Evolutionary conservation across 352 stramenopile genomes (phyloP).

Genomic region (Globisporangium uncinulatum): DNA sequence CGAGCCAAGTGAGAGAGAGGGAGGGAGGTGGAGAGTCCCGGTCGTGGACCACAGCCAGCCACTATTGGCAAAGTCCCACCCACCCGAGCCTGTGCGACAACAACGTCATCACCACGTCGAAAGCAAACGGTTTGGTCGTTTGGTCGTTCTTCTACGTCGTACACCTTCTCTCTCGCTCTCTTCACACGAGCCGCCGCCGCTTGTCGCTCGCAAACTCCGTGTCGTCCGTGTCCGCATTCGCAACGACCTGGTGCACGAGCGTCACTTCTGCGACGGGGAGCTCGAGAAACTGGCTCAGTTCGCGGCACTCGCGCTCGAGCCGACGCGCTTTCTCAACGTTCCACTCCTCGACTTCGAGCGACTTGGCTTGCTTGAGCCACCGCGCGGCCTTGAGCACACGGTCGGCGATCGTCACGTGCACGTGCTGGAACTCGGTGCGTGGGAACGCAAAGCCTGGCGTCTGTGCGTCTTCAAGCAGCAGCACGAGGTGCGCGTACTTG

Average conservation of each 20-base stretch:
- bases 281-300: conserved; percentile 61
- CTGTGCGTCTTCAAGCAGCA: conserved; percentile 51
- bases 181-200: conserved; percentile 10
- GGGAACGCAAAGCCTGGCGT: conserved; percentile 50
- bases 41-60: no score
- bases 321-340: conserved; percentile 47
- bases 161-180: neutral
- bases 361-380: conserved; percentile 65
- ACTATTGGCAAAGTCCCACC: no score
- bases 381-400: conserved; percentile 49
- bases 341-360: conserved; percentile 61
- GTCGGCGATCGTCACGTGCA: conserved; percentile 68
- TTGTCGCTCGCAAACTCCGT: conserved; percentile 18
- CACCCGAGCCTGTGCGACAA: neutral
- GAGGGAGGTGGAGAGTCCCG: no score
- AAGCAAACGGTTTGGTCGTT: no score
- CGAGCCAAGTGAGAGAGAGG: no score
- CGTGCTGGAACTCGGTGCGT: conserved; percentile 56
- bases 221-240: conserved; percentile 5
- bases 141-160: neutral
- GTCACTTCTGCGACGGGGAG: conserved; percentile 60
- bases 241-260: conserved; percentile 39
- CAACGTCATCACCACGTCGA: no score
- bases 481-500: conserved; percentile 63
- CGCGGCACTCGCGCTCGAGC: conserved; percentile 36